Evolutionary conservation across 1,139 yeast species (phyloP), one percentile per base, ranked within the genome.

Genomic region (Lodderomyces jiufengensis): DNA sequence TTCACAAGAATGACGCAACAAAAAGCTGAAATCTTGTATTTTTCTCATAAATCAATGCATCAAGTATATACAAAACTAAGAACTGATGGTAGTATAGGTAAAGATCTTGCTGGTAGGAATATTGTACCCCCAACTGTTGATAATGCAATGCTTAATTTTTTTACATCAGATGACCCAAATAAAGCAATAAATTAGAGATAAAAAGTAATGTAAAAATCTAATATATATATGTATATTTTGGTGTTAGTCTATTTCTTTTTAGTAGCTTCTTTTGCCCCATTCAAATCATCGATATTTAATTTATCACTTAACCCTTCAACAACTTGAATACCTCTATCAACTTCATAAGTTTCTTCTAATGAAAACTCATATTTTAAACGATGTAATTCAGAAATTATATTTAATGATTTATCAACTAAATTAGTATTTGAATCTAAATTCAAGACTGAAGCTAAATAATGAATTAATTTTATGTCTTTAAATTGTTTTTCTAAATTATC

Each of bases 361-460:
- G 63, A 61, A 47, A 83, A 83, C 38, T 62, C 50, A 50, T 56
- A 69, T 4, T 73, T 71, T 34, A 66, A 60, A 8, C 63, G 49
- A 21, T 72, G 59, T 45, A 84, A 63, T 29, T 73, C 72, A 1
- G 70, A 55, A 14, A 84, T 50, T 24, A 82, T 65, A 42, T 72
- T 72, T 43, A 84, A 59, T 0, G 78, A 68, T 57, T 80, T 80
- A 47, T 84, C 94, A 23, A 78, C 65, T 31, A 81, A 65, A 14
- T 76, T 75, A 11, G 74, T 50, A 44, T 75, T 72, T 1, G 69
- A 59, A 30, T 72, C 75, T 16, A 51, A 49, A 32, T 49, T 48
- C 32, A 70, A 59, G n/a, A 72, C 52, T 7, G 53, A 49, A 5
- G 70, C 54, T 32, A 77, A 56, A 26, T 61, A 55, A 3, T 50